Conservation (phyloP, 345 rosid species). For the Moricandia moricandioides region DNA sequence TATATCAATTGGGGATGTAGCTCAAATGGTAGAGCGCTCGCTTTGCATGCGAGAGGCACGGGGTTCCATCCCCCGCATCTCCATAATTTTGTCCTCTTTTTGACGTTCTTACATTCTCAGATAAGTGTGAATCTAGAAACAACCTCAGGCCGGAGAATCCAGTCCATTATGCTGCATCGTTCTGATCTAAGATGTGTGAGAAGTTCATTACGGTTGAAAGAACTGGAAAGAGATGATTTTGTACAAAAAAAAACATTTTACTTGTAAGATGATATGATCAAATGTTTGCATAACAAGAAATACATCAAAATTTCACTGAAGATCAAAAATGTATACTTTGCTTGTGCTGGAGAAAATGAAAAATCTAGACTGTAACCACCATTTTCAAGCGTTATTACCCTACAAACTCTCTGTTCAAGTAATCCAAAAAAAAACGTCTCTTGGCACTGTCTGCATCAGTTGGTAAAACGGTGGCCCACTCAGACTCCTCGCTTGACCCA, state of each 20-base stretch:
- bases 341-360: background rate
- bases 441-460: conserved; percentile 84
- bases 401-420: conserved; percentile 86
- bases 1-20: background rate
- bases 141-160: conserved; percentile 94
- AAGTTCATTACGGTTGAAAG: no score
- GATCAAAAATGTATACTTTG: background rate
- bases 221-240: no score
- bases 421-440: conserved; percentile 88
- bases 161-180: conserved; percentile 66
- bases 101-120: background rate
- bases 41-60: conserved; percentile 20
- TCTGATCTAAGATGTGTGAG: conserved; percentile 65
- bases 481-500: conserved; percentile 85
- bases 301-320: conserved; percentile 2
- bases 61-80: conserved; percentile 15
- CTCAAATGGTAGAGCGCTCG: conserved; percentile 16
- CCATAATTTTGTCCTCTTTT: background rate
- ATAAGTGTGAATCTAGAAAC: background rate
- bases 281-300: conserved; percentile 3
- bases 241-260: no score
- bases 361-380: conserved; percentile 2
- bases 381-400: conserved; percentile 39
- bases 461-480: conserved; percentile 84
- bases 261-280: no score